Percentiles rank a stretch among this genome's conserved stretches.
phyloP scores from a whole-genome alignment of 2,329 filamentous ascomycete genomes.

The Scolecobasidium constrictum region DNA sequence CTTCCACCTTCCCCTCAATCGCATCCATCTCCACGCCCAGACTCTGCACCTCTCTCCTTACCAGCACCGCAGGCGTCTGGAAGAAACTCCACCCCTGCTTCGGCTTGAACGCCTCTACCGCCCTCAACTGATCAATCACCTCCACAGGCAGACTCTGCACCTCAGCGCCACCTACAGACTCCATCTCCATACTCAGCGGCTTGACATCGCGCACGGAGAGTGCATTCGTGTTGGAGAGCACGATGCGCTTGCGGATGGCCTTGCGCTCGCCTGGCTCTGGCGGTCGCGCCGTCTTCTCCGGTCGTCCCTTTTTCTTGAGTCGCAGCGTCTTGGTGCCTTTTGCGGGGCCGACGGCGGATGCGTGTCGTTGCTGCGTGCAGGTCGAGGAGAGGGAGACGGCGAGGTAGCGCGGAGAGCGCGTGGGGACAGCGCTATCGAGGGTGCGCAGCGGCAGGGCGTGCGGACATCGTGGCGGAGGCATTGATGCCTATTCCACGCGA shows the following conservation, averaged over 20 bases:
- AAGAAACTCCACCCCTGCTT: conserved; percentile 85
- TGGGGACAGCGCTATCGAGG: not conserved
- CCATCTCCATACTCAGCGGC: conserved; percentile 25
- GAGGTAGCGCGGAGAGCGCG: not conserved
- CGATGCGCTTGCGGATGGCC: conserved; percentile 75
- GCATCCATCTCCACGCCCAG: conserved; percentile 53
- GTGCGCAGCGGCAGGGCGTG: not conserved
- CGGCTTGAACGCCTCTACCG: conserved; percentile 82
- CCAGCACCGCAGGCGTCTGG: conserved; percentile 64
- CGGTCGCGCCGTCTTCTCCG: conserved; percentile 33
- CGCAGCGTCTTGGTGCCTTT: conserved; percentile 3
- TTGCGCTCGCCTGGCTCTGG: conserved; percentile 73
- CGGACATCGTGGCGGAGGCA: not conserved
- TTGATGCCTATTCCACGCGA: not conserved
- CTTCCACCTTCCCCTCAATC: conserved; percentile 38
- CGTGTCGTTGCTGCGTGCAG: not conserved
- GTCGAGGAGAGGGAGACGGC: too few species aligned
- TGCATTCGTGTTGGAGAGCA: conserved; percentile 90
- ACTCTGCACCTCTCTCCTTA: conserved; percentile 68
- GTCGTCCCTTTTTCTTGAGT: conserved; percentile 6
- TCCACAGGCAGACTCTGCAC: conserved; percentile 59
- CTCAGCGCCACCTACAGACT: conserved; percentile 26
- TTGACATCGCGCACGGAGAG: conserved; percentile 58
- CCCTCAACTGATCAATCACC: conserved; percentile 68
- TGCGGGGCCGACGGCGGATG: not conserved